Base-by-base conservation (phyloP, 441 rosid species). In the Jatropha podagrica region DNA sequence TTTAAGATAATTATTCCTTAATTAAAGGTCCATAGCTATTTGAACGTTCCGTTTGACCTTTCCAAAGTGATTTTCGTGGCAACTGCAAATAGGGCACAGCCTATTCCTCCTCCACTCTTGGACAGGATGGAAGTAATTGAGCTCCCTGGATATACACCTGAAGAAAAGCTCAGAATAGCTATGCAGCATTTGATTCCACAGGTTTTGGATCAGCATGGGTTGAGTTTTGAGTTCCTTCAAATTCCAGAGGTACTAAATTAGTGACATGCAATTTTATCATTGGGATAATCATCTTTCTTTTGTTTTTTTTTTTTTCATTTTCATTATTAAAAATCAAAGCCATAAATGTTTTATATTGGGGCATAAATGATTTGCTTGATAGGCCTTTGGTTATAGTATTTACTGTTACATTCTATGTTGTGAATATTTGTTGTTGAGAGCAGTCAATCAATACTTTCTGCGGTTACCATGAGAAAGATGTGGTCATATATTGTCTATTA, bases 91-190 rank as follows among this genome's bases (percentile, higher is more conserved):
- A 88, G 90, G 85, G 84, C 83, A 71, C 97, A 94, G 82, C 99
- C 97, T 75, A 92, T 96, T 78, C 97, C 99, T 78, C 96, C 99
- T 23, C 88, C 99, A 54, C 94, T 96, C 55, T 83, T 91, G 73
- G 99, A 96, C 83, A 89, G 98, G 86, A 94, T 96, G 99, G 98
- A 96, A 86, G 93, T 92, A 68, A 94, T 96, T 77, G 99, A 96
- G 84, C 88, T 96, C 68, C 98, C 99, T 76, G 99, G 98, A 65
- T 96, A 96, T 85, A 94, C 98, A 17, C 94, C 89, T 73, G 99
- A 94, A 81, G 98, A 96, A 84, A 96, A 96, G 86, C 97, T 94
- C 69, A 87, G 81, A 82, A 96, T 94, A 84, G 96, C 98, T 65
- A 89, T 91, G 91, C 88, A 81, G 51, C 95, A 94, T 90, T 85